Evolutionary conservation across 108 stramenopile genomes (phyloP).

Genomic region (Fistulifera pelliculosa): DNA sequence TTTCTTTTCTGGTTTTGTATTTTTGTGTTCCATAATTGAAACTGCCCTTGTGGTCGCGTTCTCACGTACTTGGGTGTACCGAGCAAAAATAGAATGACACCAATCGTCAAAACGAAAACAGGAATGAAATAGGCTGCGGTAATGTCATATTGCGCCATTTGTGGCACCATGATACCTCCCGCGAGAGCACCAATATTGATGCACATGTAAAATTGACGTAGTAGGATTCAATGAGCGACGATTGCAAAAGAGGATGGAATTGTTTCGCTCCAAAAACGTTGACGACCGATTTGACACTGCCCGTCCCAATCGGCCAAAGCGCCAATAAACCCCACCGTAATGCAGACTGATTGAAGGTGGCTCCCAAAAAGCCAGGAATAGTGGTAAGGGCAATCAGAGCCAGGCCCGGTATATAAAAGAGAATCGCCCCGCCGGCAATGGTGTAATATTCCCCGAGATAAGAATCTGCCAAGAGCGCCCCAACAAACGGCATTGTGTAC

Average conservation of each 20-base stretch:
- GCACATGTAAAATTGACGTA: conserved; percentile 85
- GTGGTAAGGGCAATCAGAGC: conserved; percentile 58
- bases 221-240: conserved; percentile 62
- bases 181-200: conserved; percentile 82
- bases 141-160: conserved; percentile 61
- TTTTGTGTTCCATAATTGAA: not conserved
- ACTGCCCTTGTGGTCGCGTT: not conserved
- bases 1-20: not conserved
- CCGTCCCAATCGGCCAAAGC: conserved; percentile 81
- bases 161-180: conserved; percentile 67
- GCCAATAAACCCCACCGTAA: conserved; percentile 46
- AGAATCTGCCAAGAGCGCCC: conserved; percentile 67
- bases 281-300: conserved; percentile 73
- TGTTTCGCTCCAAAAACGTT: conserved; percentile 87
- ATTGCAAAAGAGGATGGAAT: conserved; percentile 79
- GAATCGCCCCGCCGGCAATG: conserved; percentile 47
- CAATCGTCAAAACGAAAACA: conserved; percentile 49
- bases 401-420: conserved; percentile 71
- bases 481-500: conserved; percentile 75
- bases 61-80: conserved; percentile 52
- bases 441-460: conserved; percentile 69
- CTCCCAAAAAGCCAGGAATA: conserved; percentile 54
- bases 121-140: conserved; percentile 75
- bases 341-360: conserved; percentile 39
- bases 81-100: conserved; percentile 45